Evolutionary conservation across 345 rosid species (phyloP).

Genomic region (Leavenworthia alabamica): DNA sequence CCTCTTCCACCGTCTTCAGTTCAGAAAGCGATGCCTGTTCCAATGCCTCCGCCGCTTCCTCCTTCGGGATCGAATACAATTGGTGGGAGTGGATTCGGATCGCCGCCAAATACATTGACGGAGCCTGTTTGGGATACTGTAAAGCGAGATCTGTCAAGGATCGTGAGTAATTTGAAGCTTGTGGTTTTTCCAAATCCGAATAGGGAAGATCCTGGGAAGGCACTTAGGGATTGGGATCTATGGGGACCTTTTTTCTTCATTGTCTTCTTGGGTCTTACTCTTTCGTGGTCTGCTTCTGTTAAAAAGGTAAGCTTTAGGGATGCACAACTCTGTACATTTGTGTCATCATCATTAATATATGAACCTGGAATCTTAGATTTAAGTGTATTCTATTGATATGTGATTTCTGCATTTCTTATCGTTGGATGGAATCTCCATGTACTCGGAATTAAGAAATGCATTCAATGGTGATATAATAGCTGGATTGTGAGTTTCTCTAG

Average conservation of each 20-base stretch:
- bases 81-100: conserved; percentile 51
- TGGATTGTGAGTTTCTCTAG: neutral
- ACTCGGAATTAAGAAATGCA: neutral
- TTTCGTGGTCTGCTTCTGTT: conserved; percentile 49
- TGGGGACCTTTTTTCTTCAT: conserved; percentile 99
- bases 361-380: conserved; percentile 5
- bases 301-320: conserved; percentile 21
- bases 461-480: neutral
- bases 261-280: conserved; percentile 80
- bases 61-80: conserved; percentile 5
- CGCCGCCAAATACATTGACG: conserved; percentile 81
- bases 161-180: conserved; percentile 89
- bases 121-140: conserved; percentile 99
- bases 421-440: neutral
- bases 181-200: conserved; percentile 91
- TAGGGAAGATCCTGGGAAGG: conserved; percentile 95
- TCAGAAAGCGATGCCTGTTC: conserved; percentile 39
- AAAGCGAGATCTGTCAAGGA: conserved; percentile 92
- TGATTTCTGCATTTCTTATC: neutral
- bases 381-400: neutral
- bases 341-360: neutral
- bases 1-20: conserved; percentile 35
- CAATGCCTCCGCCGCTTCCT: conserved; percentile 41
- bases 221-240: conserved; percentile 97
- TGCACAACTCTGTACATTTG: neutral